Evolutionary conservation across 2,329 filamentous ascomycete genomes (phyloP).

Genomic region (Claviceps fusiformis): DNA sequence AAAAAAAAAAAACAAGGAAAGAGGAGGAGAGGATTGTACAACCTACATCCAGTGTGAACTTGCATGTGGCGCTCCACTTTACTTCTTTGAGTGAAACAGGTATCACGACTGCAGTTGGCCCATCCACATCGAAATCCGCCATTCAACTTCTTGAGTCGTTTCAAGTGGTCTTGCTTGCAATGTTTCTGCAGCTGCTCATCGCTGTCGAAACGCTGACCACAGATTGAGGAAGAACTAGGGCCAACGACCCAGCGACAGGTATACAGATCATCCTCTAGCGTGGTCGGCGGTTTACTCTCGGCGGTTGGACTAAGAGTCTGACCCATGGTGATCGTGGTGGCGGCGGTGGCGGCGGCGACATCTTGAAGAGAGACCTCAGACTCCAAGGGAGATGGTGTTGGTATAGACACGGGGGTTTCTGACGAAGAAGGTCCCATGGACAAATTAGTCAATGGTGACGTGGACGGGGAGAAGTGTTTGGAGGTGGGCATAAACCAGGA

Average conservation of each 20-base stretch:
- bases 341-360: not conserved
- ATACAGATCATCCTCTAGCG: conserved; percentile 14
- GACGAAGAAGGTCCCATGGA: conserved; percentile 12
- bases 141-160: conserved; percentile 26
- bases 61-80: conserved; percentile 54
- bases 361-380: conserved; percentile 8
- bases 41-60: conserved; percentile 49
- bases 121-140: conserved; percentile 41
- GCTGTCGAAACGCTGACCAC: conserved; percentile 24
- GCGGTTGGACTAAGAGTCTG: not conserved
- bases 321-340: not conserved
- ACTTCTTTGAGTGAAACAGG: conserved; percentile 43
- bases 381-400: conserved; percentile 12
- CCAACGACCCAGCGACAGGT: conserved; percentile 21
- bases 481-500: conserved; percentile 1
- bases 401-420: conserved; percentile 7
- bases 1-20: too few species aligned
- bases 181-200: conserved; percentile 42
- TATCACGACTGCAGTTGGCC: conserved; percentile 39
- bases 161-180: conserved; percentile 36
- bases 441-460: conserved; percentile 12
- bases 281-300: conserved; percentile 7
- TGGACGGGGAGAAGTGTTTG: conserved; percentile 11
- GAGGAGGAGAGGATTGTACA: not conserved
- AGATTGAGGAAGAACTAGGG: conserved; percentile 11